A percentile compares a stretch with the other conserved stretches of the same genome.
phyloP scores from a whole-genome alignment of 2,329 filamentous ascomycete genomes.

The Phyllosticta ampelicida region DNA sequence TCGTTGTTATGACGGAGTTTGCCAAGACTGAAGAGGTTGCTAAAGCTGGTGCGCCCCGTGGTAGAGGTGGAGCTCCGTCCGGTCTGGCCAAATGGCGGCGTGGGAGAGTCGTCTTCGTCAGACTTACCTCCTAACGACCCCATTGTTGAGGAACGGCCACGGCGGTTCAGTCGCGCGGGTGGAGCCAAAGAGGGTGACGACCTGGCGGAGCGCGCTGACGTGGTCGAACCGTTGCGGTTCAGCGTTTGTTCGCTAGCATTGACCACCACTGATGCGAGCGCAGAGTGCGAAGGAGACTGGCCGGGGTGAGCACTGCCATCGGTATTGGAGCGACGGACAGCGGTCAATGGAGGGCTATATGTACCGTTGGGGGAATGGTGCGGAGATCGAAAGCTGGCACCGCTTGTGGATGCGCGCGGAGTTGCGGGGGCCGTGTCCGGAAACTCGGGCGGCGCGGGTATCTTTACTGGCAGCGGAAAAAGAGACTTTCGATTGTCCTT shows the following conservation, averaged over 20 bases:
- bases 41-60: slow-evolving; percentile 80
- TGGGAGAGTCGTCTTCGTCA: slow-evolving; percentile 57
- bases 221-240: slow-evolving; percentile 49
- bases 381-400: slow-evolving; percentile 23
- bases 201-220: slow-evolving; percentile 54
- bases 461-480: slow-evolving; percentile 80
- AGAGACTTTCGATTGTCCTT: slow-evolving; percentile 61
- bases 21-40: slow-evolving; percentile 69
- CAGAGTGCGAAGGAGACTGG: slow-evolving; percentile 41
- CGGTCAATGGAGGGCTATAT: slow-evolving; percentile 32
- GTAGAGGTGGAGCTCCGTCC: slow-evolving; percentile 72
- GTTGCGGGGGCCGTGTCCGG: slow-evolving; percentile 35
- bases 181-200: slow-evolving; percentile 49
- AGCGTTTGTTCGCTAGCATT: slow-evolving; percentile 34
- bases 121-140: slow-evolving; percentile 68
- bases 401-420: slow-evolving; percentile 32
- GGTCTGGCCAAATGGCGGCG: slow-evolving; percentile 32
- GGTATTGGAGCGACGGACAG: slow-evolving; percentile 18
- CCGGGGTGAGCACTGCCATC: slow-evolving; percentile 23
- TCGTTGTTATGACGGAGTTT: slow-evolving; percentile 77
- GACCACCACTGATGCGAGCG: slow-evolving; percentile 28
- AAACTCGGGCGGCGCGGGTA: slow-evolving; percentile 38
- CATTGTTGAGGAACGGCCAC: slow-evolving; percentile 80
- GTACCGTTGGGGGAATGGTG: slow-evolving; percentile 23
- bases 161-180: slow-evolving; percentile 47